Evolutionary conservation across 495 filamentous ascomycete genomes (phyloP).

Genomic region (Pyrenopolyporus hunteri): DNA sequence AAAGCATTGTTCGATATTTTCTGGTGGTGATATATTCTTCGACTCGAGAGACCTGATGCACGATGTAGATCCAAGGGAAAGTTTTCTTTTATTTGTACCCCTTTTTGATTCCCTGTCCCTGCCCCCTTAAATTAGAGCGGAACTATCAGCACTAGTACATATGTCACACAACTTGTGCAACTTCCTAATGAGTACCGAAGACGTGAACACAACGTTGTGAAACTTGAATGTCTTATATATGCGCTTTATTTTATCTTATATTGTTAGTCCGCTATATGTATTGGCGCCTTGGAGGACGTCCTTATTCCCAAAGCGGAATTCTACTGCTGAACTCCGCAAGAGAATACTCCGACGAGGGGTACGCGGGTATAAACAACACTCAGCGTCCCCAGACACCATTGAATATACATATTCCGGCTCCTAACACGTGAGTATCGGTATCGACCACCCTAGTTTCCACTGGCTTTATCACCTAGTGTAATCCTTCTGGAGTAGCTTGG

Average conservation of each 20-base stretch:
- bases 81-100: too few species aligned
- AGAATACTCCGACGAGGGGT: not conserved
- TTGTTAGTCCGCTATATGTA: not conserved
- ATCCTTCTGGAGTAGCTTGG: slow-evolving; percentile 88
- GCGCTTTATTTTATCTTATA: slow-evolving; percentile 1
- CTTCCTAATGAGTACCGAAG: too few species aligned
- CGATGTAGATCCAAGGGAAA: too few species aligned
- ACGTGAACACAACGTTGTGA: too few species aligned
- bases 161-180: too few species aligned
- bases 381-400: not conserved
- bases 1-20: too few species aligned
- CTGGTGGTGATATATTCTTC: too few species aligned
- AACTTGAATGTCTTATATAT: not conserved
- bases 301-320: not conserved
- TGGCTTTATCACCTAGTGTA: slow-evolving; percentile 67
- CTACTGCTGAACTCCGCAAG: not conserved
- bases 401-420: not conserved
- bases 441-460: not conserved
- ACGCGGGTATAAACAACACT: slow-evolving; percentile 1
- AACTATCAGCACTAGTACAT: too few species aligned
- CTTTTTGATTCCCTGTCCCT: too few species aligned
- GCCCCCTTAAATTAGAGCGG: too few species aligned
- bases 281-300: not conserved
- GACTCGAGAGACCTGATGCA: too few species aligned
- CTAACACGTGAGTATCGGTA: not conserved